Evolutionary conservation across 225 moss, liverwort and hornwort species (phyloP).

Genomic region (Physcomitrium patens): DNA sequence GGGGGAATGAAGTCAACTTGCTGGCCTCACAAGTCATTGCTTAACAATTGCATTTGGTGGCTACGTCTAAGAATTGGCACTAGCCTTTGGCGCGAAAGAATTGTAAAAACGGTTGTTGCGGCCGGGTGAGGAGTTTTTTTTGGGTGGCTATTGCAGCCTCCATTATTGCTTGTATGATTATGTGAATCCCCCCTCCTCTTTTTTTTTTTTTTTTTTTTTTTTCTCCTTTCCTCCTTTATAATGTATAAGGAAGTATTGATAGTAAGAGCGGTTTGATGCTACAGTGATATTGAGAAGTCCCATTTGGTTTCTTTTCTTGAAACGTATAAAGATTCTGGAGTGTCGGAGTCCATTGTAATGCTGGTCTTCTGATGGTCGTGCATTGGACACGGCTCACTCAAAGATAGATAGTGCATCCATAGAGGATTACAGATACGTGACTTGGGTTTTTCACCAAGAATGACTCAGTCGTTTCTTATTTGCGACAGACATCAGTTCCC

Average conservation of each 20-base stretch:
- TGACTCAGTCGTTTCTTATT: no score
- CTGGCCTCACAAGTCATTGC: neutral
- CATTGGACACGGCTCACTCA: slow-evolving; percentile 26
- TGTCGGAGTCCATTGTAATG: slow-evolving; percentile 17
- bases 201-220: neutral
- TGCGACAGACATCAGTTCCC: no score
- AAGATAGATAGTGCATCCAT: neutral
- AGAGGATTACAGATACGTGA: neutral
- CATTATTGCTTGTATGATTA: slow-evolving; percentile 45
- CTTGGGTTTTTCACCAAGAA: neutral
- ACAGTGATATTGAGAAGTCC: neutral
- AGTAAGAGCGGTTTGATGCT: no score
- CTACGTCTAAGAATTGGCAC: neutral
- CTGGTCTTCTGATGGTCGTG: slow-evolving; percentile 28
- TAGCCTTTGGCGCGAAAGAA: slow-evolving; percentile 10
- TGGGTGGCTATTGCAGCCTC: slow-evolving; percentile 30
- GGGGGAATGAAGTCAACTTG: slow-evolving; percentile 10
- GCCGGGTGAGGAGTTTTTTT: slow-evolving; percentile 36
- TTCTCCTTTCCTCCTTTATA: neutral
- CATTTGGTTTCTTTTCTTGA: neutral
- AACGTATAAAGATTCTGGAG: slow-evolving; percentile 19
- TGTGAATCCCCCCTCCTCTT: neutral
- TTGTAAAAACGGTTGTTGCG: slow-evolving; percentile 32
- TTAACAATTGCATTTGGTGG: slow-evolving; percentile 10
- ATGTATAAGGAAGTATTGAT: no score